Base-by-base conservation (phyloP, 1,284 basidiomycete species). In the Ceratobasidium theobromae region DNA sequence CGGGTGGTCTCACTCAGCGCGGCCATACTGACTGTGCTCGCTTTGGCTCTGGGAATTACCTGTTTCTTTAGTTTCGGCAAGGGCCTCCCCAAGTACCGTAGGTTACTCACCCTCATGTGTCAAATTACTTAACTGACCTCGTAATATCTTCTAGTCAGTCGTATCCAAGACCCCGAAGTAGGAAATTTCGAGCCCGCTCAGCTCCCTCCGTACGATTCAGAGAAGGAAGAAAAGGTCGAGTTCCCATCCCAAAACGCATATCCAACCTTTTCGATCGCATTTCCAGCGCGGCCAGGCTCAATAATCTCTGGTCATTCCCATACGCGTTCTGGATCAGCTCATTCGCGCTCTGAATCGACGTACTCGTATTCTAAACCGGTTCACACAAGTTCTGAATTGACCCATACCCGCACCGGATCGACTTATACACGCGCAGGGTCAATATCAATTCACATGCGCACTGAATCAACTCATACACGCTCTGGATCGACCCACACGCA, bases 51-150 rank as follows among this genome's bases (percentile, higher is more conserved):
- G 40, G 88, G 87, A 16, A 71, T 89, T 43, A 69, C 86, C 67
- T 90, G 88, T 72, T 81, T 85, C 30, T 73, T 83, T 72, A 91
- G 90, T 77, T 91, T 90, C 70, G 87, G 86, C 67, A 87, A 86
- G 73, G 88, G 88, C 25, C 77, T 92, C 67, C 75, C 80, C 57
- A 82, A 81, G 33, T 86, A 87, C 74, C 76, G 88, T 90, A 71
- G 76, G 87, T 81, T n/a, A n/a, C n/a, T n/a, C 14, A 65, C 55
- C 28, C 30, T 45, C 1, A 53, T 45, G 38, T 23, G 5, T 18
- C 18, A 8, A 8, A 38, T 38, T 8, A 8, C 9, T 16, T 8
- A 38, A 8, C 35, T 38, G 35, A 33, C 33, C 23, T 18, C 18
- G 16, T 60, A 14, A 18, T 66, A 9, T 9, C n/a, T 35, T 60